phyloP scores from a whole-genome alignment of 106 monocot genomes.

The Xerophyta viscosa region DNA sequence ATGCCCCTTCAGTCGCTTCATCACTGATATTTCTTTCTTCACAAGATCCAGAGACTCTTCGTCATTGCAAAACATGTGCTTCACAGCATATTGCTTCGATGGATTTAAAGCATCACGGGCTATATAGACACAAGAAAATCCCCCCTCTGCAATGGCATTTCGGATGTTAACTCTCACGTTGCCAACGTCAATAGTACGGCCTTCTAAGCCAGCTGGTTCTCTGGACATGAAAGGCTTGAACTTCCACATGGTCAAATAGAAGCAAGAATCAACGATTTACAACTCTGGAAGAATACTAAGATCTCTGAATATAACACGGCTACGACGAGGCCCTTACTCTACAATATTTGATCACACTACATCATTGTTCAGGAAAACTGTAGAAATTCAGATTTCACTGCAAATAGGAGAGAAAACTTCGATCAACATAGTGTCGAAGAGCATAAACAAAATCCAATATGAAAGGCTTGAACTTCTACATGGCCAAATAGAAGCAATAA shows the following conservation, averaged over 20 bases:
- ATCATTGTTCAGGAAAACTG: no score
- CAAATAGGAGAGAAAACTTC: no score
- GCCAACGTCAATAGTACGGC: constrained; percentile 65
- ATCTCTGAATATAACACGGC: no score
- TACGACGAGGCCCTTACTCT: no score
- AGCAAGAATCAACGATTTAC: no score
- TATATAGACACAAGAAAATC: constrained; percentile 90
- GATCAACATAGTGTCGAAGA: no score
- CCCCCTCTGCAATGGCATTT: constrained; percentile 84
- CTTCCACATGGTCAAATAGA: constrained; percentile 50
- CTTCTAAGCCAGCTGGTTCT: constrained; percentile 74
- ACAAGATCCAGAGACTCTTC: constrained; percentile 67
- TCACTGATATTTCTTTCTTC: constrained; percentile 80
- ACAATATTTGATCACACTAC: no score
- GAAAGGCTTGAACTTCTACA: no score
- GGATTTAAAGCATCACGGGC: constrained; percentile 45
- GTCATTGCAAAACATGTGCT: constrained; percentile 90
- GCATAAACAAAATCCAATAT: no score
- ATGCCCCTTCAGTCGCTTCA: constrained; percentile 79
- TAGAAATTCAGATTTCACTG: no score
- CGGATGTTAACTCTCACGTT: constrained; percentile 60
- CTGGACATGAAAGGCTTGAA: constrained; percentile 72
- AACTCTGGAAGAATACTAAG: no score
- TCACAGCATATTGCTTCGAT: constrained; percentile 86
- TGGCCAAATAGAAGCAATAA: no score